Evolutionary conservation across 768 basidiomycete species (phyloP), one percentile per base, ranked within the genome.

Genomic region (Phaeolepiota aurea): DNA sequence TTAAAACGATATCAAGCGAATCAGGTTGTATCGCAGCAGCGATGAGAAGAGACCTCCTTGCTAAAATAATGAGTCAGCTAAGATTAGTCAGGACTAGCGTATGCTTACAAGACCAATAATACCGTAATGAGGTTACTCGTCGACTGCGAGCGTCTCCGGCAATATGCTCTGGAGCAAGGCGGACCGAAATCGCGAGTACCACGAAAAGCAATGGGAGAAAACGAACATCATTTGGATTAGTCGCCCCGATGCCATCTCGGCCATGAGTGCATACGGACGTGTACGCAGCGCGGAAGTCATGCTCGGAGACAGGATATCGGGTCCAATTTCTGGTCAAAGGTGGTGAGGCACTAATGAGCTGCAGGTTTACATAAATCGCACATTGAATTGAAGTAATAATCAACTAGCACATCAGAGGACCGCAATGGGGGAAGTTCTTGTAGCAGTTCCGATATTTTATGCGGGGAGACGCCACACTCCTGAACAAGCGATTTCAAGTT

Each of bases 271-370:
- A 74, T 32, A 88, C 64, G 3, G 83, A 79, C 14, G 71, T 60
- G 54, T 85, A 90, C 0, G 84, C 72, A 20, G 69, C 52, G 30
- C 90, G 76, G 55, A 96, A 93, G 46, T 87, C 82, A 37, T 71
- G 71, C 50, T 93, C 91, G 20, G 86, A 87, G 12, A 94, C 72
- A 37, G 91, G 92, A 62, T 94, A 94, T 31, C 91, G 79, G 15
- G 90, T 90, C 80, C 88, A 92, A 54, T 96, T 94, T 56, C 91
- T 89, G 52, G n/a, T n/a, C n/a, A n/a, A n/a, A n/a, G n/a, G n/a
- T n/a, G 11, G 43, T 32, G 43, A 41, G 47, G 34, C 43, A 44
- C 41, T 50, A 35, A 43, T 40, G 35, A 23, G n/a, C n/a, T n/a
- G n/a, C n/a, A n/a, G n/a, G n/a, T n/a, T 41, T 4, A 16, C 13